These are phyloP conservation scores for Mytilinidion resinicola DNA, from an alignment of 495 filamentous ascomycete genomes.

Conservation along the genomic window DNA sequence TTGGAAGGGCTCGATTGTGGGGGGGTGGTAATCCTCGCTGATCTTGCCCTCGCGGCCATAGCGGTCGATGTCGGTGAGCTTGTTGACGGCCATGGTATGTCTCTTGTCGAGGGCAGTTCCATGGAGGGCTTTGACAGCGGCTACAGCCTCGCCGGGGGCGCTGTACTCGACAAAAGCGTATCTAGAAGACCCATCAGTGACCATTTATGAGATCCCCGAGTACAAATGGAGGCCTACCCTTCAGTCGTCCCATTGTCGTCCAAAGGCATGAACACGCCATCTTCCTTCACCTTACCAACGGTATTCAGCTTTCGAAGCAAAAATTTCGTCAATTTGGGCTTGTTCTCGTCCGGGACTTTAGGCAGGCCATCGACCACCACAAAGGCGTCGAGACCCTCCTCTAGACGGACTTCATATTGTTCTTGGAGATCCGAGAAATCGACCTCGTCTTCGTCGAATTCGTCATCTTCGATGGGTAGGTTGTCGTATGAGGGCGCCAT, in stretches of 20 bases:
- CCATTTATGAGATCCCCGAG: neutral
- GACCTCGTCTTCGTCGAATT: slow-evolving; percentile 78
- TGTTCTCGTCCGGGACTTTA: slow-evolving; percentile 72
- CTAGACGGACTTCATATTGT: slow-evolving; percentile 89
- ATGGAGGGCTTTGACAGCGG: slow-evolving; percentile 80
- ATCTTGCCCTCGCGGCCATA: slow-evolving; percentile 91
- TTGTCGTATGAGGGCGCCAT: slow-evolving; percentile 72
- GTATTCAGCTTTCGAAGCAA: slow-evolving; percentile 81
- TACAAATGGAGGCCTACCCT: slow-evolving; percentile 51
- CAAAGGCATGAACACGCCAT: slow-evolving; percentile 87
- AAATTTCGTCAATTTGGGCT: slow-evolving; percentile 88
- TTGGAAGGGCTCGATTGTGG: slow-evolving; percentile 68
- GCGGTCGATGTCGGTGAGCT: slow-evolving; percentile 93
- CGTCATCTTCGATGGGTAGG: slow-evolving; percentile 66
- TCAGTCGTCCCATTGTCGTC: slow-evolving; percentile 73
- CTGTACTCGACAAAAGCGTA: slow-evolving; percentile 90
- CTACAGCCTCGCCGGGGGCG: slow-evolving; percentile 81
- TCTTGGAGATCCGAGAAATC: slow-evolving; percentile 90
- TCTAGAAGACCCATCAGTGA: slow-evolving; percentile 47
- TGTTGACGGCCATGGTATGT: slow-evolving; percentile 92
- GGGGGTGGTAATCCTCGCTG: slow-evolving; percentile 79
- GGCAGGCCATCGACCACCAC: slow-evolving; percentile 93
- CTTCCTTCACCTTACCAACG: slow-evolving; percentile 77
- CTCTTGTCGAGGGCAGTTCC: slow-evolving; percentile 83
- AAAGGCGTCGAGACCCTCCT: slow-evolving; percentile 92